Conservation (phyloP, 768 basidiomycete species). For the Chalciporus chontae region DNA sequence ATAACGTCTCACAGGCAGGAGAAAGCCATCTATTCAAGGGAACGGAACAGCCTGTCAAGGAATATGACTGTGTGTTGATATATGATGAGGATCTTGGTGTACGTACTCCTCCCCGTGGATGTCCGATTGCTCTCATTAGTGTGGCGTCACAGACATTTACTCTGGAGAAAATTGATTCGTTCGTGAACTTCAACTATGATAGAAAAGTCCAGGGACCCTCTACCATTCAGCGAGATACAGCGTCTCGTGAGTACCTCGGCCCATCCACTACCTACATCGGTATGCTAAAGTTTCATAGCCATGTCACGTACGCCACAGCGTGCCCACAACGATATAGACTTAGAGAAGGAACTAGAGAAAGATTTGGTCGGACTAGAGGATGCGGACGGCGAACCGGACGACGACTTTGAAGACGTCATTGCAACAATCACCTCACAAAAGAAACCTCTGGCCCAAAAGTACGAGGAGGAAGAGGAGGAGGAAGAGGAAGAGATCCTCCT, state of each 20-base stretch:
- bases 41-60: conserved; percentile 54
- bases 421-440: conserved; percentile 23
- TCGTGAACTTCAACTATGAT: conserved; percentile 51
- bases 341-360: conserved; percentile 27
- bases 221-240: conserved; percentile 10
- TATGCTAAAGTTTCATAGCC: conserved; percentile 14
- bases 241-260: conserved; percentile 21
- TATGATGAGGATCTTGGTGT: conserved; percentile 76
- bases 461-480: conserved; percentile 22
- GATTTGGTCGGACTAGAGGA: conserved; percentile 31
- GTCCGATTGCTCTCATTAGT: conserved; percentile 7
- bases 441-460: conserved; percentile 31
- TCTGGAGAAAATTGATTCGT: conserved; percentile 73
- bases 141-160: conserved; percentile 53
- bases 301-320: conserved; percentile 16
- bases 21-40: conserved; percentile 59
- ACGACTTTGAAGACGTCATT: conserved; percentile 43
- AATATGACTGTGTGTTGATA: conserved; percentile 74
- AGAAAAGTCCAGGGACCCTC: conserved; percentile 36
- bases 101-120: conserved; percentile 21
- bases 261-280: background rate
- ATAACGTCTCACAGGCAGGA: conserved; percentile 36
- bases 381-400: conserved; percentile 40
- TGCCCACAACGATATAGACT: conserved; percentile 28
- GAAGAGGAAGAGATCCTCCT: conserved; percentile 34